Base-by-base conservation (phyloP, 257 asterid genomes). In the Jaltomata sinuosa region DNA sequence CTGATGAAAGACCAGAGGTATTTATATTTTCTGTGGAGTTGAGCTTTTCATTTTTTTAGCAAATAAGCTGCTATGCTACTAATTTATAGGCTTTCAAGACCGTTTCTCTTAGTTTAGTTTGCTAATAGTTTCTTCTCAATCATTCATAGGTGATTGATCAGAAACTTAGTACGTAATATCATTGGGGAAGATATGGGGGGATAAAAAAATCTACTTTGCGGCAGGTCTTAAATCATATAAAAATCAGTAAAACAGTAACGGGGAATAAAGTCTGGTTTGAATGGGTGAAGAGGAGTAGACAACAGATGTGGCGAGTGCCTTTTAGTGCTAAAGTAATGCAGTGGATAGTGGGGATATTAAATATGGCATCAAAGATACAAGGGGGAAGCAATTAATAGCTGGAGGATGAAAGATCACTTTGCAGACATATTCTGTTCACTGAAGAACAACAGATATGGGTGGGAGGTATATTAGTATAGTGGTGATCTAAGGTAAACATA, bases 1-100 rank as follows among this genome's bases (percentile, higher is more conserved):
- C 95, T 86, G 99, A 94, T 85, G 99, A 91, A 85, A 92, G 99
- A 86, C 98, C 99, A 71, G 99, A 96, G 99, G 99, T 96, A 93
- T 86, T 82, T 34, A 77, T 79, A 80, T 87, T 80, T 81, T 67
- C 62, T 49, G 50, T 84, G 69, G 85, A 84, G 45, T 50, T 67
- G 25, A 45, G 53, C 8, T 40, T 78, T 25, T 67, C 6, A 45
- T 8, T 47, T 47, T 76, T 47, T 25, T 27, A 76, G 81, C 22
- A 76, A 45, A 76, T 15, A 76, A 68, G 40, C 42, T 45, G 61
- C 55, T 27, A 27, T 29, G 27, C 27, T 8, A 25, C 57, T 76
- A 27, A 18, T 76, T 47, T 16, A 22, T 72, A 47, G 40, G 49
- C 16, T 47, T 76, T 47, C 42, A 76, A 47, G 81, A 29, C 61